Evolutionary conservation across 176 grass and related monocot genomes (phyloP).

Genomic region (Eremochloa ophiuroides): DNA sequence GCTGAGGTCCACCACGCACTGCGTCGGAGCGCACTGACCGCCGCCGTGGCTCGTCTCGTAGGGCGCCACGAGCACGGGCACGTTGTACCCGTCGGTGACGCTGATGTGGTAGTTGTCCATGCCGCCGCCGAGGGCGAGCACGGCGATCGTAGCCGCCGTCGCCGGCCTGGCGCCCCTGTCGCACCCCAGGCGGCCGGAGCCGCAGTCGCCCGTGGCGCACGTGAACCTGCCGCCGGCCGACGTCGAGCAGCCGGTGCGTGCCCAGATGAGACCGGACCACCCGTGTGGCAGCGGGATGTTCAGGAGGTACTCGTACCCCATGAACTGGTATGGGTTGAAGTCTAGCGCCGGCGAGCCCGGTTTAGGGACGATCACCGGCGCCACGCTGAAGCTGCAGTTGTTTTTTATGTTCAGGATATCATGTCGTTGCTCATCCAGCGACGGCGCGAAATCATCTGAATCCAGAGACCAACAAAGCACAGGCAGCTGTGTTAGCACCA

Average conservation of each 20-base stretch:
- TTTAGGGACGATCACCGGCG: background rate
- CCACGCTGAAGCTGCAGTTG: background rate
- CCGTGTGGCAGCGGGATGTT: background rate
- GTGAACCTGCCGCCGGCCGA: slow-evolving; percentile 36
- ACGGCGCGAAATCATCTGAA: background rate
- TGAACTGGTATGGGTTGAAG: background rate
- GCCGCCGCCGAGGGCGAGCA: background rate
- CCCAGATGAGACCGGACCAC: background rate
- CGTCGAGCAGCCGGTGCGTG: background rate
- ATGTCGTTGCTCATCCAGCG: background rate
- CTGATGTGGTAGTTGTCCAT: background rate
- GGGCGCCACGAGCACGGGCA: background rate
- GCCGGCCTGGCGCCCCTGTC: background rate
- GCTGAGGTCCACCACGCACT: background rate
- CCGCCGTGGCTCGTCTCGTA: background rate
- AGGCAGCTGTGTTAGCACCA: background rate
- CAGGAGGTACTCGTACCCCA: background rate
- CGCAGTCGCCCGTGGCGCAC: slow-evolving; percentile 83
- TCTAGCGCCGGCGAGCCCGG: background rate
- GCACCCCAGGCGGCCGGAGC: slow-evolving; percentile 14
- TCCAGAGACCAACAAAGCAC: background rate
- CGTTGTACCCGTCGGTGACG: background rate
- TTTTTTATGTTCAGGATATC: background rate
- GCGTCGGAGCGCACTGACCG: background rate
- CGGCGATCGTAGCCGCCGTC: background rate